Percentiles rank a stretch among this genome's conserved stretches.
Evolutionary conservation across 352 stramenopile genomes (phyloP).

Genomic region (Phytophthora hibernalis): DNA sequence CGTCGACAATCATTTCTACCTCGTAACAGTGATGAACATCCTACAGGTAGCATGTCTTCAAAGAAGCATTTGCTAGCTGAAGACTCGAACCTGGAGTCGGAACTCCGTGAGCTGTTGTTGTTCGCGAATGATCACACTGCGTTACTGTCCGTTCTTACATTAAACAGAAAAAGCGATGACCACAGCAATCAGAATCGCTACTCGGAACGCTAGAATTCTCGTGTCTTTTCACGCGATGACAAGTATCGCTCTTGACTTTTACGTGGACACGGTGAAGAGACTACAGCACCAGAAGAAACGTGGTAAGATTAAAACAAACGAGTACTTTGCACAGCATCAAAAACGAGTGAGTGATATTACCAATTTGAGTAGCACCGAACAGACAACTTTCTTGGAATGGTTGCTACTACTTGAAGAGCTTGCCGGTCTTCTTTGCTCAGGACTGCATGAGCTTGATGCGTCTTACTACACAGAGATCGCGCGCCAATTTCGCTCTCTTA

Average conservation of each 20-base stretch:
- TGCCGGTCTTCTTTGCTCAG: slow-evolving; percentile 46
- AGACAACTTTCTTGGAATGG: slow-evolving; percentile 36
- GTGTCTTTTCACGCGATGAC: slow-evolving; percentile 43
- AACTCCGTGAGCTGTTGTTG: slow-evolving; percentile 38
- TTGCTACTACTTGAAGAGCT: slow-evolving; percentile 53
- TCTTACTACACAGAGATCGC: slow-evolving; percentile 45
- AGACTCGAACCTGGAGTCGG: slow-evolving; percentile 24
- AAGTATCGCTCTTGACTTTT: slow-evolving; percentile 49
- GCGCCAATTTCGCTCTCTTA: slow-evolving; percentile 37
- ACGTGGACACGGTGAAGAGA: slow-evolving; percentile 35
- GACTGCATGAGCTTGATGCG: slow-evolving; percentile 47
- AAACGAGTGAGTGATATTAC: background rate
- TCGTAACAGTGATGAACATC: slow-evolving; percentile 10
- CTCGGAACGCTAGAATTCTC: slow-evolving; percentile 44
- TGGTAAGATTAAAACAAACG: background rate
- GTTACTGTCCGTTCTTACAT: slow-evolving; percentile 40
- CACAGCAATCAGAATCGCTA: slow-evolving; percentile 34
- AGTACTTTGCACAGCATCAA: background rate
- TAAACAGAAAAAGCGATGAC: slow-evolving; percentile 51
- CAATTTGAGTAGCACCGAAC: slow-evolving; percentile 1
- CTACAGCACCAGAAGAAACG: background rate
- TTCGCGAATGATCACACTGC: slow-evolving; percentile 41
- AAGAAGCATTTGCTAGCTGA: slow-evolving; percentile 19
- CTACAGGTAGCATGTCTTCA: slow-evolving; percentile 2
- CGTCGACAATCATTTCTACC: slow-evolving; percentile 3